phyloP scores from a whole-genome alignment of 2,329 filamentous ascomycete species.

The Trichoderma koningiopsis region DNA sequence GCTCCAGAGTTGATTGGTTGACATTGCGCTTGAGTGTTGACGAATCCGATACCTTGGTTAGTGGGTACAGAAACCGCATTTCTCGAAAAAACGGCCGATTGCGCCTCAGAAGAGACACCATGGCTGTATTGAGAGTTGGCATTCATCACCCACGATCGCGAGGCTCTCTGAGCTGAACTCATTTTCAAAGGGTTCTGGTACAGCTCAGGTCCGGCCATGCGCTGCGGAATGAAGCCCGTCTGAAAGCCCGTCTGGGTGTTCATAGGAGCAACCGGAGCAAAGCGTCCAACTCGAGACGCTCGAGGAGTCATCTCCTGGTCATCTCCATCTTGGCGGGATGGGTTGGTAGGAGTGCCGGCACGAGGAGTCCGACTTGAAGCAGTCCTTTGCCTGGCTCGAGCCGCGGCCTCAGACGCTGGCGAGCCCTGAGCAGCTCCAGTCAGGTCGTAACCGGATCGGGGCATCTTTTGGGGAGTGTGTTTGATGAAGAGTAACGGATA shows the following conservation, averaged over 20 bases:
- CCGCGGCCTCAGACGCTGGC: conserved; percentile 13
- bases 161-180: neutral
- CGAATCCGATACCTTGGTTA: neutral
- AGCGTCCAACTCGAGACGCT: conserved; percentile 4
- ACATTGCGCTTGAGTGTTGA: neutral
- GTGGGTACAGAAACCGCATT: neutral
- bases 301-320: conserved; percentile 19
- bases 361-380: conserved; percentile 20
- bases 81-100: neutral
- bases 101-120: neutral
- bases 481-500: neutral
- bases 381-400: conserved; percentile 15
- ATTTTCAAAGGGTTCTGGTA: conserved; percentile 24
- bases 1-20: neutral
- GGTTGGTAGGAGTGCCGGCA: conserved; percentile 10
- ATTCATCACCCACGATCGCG: neutral
- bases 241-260: neutral
- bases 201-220: neutral
- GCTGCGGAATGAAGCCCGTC: neutral
- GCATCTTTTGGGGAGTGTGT: conserved; percentile 1
- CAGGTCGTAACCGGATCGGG: conserved; percentile 20
- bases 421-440: conserved; percentile 9
- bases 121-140: neutral
- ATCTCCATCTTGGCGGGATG: conserved; percentile 8
- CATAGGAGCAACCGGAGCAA: neutral